Conservation (phyloP, 2,329 filamentous ascomycete genomes). For the Trichoderma endophyticum region DNA sequence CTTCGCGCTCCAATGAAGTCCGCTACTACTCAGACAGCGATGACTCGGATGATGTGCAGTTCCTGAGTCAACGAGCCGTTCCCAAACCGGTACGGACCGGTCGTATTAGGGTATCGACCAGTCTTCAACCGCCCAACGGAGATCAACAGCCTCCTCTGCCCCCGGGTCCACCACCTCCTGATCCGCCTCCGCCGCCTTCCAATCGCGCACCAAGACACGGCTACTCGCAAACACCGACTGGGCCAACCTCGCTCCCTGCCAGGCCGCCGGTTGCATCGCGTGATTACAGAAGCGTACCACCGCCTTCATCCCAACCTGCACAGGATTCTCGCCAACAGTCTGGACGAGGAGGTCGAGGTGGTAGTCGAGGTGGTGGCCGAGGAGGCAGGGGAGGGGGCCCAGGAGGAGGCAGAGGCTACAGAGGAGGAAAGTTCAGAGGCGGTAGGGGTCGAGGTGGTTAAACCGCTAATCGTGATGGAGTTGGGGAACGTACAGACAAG, state of each 20-base stretch:
- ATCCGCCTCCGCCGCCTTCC: conserved; percentile 26
- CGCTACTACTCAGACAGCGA: conserved; percentile 48
- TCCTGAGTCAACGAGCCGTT: conserved; percentile 35
- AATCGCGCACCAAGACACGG: conserved; percentile 22
- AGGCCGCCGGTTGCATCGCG: conserved; percentile 29
- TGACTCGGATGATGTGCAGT: conserved; percentile 47
- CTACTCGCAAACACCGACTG: conserved; percentile 20
- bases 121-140: conserved; percentile 37
- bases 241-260: conserved; percentile 29
- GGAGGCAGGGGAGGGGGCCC: conserved; percentile 18
- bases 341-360: conserved; percentile 15
- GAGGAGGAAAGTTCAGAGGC: conserved; percentile 1
- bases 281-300: conserved; percentile 31
- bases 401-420: background rate
- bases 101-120: conserved; percentile 40
- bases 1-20: conserved; percentile 37
- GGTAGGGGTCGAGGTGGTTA: background rate
- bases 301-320: conserved; percentile 24
- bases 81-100: conserved; percentile 32
- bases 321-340: background rate
- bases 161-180: conserved; percentile 36
- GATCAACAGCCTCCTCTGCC: conserved; percentile 37
- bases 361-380: conserved; percentile 27
- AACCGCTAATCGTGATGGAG: background rate
- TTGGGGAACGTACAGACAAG: background rate